Conservation (phyloP, 2,329 filamentous ascomycete genomes). For the Apiospora aurea region DNA sequence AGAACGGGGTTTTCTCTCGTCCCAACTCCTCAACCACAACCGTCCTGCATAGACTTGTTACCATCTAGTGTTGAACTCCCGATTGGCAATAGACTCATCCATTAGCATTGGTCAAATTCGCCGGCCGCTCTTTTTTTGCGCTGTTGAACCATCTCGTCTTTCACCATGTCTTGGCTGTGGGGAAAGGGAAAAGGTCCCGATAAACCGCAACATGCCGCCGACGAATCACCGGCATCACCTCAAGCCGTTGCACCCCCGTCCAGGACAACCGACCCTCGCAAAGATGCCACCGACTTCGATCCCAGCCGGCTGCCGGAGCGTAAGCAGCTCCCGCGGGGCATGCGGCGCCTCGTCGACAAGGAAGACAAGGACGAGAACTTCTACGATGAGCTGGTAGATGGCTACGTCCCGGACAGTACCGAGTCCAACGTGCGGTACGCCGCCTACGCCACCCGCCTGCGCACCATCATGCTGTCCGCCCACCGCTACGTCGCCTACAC, state of each 20-base stretch:
- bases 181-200: constrained; percentile 41
- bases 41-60: not conserved
- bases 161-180: constrained; percentile 39
- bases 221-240: constrained; percentile 28
- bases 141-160: not conserved
- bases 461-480: constrained; percentile 86
- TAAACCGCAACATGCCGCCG: constrained; percentile 32
- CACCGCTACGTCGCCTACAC: constrained; percentile 98
- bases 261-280: constrained; percentile 38
- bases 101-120: not conserved
- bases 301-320: constrained; percentile 55
- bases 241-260: not conserved
- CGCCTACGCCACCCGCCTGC: constrained; percentile 84
- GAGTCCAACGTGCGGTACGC: constrained; percentile 89
- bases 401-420: constrained; percentile 79
- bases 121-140: not conserved
- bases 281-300: constrained; percentile 48
- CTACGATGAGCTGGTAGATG: constrained; percentile 79
- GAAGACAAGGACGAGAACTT: constrained; percentile 72
- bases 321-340: constrained; percentile 59
- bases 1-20: not conserved
- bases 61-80: not conserved
- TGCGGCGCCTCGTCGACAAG: constrained; percentile 66
- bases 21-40: not conserved
- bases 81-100: not conserved